Base-by-base conservation (phyloP, 768 basidiomycete genomes). In the Grammothele lineata region DNA sequence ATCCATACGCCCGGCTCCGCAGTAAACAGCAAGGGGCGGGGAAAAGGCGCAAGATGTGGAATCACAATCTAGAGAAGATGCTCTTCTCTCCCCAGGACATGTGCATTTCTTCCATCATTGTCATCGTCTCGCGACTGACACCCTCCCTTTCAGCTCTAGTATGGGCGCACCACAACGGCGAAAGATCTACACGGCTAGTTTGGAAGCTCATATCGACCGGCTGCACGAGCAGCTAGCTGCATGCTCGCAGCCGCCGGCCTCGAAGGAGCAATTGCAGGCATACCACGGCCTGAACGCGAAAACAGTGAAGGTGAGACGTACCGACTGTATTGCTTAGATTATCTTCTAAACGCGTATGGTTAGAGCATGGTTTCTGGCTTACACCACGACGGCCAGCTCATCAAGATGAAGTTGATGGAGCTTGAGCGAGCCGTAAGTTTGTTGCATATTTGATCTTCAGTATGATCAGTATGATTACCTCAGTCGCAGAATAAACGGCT, bases 31-130 rank as follows among this genome's bases (percentile, higher is more conserved):
- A 80, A 37, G 75, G 75, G 39, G 71, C 75, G 5, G 51, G 51
- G 11, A 87, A 87, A 64, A 78, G 82, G 3, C 75, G 85, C 15
- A 83, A 80, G 59, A 83, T 85, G 14, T 89, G 87, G 87, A 83
- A 82, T 40, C 87, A 87, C 52, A 78, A 80, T 1, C 75, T 87
- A 47, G 87, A 89, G 64, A 87, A 87, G 59, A 71, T 71, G 12
- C 69, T 88, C 21, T 88, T 88, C 63, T 73, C 67, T 5, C 74
- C 83, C 0, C 75, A 77, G 39, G 85, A 89, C 62, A 59, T 89
- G 83, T 85, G 51, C 40, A 75, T n/a, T n/a, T 72, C 40, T 15
- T 19, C 24, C 14, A 21, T n/a, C 14, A 3, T 22, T n/a, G 34
- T 24, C 30, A 7, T 18, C 4, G 38, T 21, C 11, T 12, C 43